phyloP scores from a whole-genome alignment of 164 flowering plant genomes.

The Umbilicus rupestris region DNA sequence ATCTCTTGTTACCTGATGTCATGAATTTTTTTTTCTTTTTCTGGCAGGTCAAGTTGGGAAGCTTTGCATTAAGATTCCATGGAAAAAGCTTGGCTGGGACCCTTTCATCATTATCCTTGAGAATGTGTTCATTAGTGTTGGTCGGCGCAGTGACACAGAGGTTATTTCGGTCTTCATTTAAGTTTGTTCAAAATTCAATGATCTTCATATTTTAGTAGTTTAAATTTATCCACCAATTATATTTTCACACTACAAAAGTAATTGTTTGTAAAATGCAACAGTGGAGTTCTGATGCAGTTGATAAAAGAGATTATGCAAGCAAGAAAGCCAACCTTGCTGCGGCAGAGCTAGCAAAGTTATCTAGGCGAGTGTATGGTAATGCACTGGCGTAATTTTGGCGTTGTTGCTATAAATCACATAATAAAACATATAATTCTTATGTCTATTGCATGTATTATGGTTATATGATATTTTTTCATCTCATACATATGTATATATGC shows the following conservation, averaged over 20 bases:
- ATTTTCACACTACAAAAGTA: too few relatives aligned
- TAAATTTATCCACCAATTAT: neutral
- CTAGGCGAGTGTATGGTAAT: slow-evolving; percentile 83
- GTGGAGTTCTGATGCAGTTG: slow-evolving; percentile 71
- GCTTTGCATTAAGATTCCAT: slow-evolving; percentile 78
- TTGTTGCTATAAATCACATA: neutral
- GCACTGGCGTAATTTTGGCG: neutral
- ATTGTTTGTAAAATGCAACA: slow-evolving; percentile 13
- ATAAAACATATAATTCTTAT: too few relatives aligned
- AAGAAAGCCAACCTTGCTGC: slow-evolving; percentile 93
- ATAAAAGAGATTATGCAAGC: slow-evolving; percentile 68
- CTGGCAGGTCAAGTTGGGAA: slow-evolving; percentile 64
- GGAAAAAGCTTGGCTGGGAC: slow-evolving; percentile 89
- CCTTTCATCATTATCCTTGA: slow-evolving; percentile 66
- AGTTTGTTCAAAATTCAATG: neutral
- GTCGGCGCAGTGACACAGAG: slow-evolving; percentile 60
- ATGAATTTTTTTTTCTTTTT: neutral
- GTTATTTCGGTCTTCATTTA: slow-evolving; percentile 17
- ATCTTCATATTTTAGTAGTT: neutral
- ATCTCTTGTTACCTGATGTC: neutral
- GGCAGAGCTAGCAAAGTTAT: slow-evolving; percentile 84
- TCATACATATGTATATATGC: too few relatives aligned
- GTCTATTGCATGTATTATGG: too few relatives aligned
- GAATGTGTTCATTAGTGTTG: slow-evolving; percentile 58
- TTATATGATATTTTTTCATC: too few relatives aligned